These are phyloP conservation scores for Farysia itapuensis DNA, from an alignment of 1,284 basidiomycete species.

Conservation along the genomic window DNA sequence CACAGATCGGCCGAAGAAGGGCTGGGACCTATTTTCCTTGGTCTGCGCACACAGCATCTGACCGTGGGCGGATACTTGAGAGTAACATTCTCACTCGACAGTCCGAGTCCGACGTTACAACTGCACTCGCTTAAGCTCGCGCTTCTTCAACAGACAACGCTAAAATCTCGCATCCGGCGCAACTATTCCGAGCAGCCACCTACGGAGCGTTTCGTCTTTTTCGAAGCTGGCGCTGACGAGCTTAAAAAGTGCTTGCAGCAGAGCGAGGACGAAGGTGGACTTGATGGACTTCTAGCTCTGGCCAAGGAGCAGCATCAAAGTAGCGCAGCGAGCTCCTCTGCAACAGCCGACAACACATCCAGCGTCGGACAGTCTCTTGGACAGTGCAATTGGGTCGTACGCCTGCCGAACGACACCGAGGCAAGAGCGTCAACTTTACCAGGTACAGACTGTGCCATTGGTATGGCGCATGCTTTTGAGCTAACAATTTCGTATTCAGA, in stretches of 20 bases:
- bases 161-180: slow-evolving; percentile 29
- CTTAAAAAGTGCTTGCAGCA: slow-evolving; percentile 11
- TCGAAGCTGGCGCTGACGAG: slow-evolving; percentile 23
- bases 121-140: slow-evolving; percentile 29
- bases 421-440: slow-evolving; percentile 29
- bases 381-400: slow-evolving; percentile 37
- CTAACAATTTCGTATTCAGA: slow-evolving; percentile 30
- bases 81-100: slow-evolving; percentile 31
- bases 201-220: slow-evolving; percentile 28
- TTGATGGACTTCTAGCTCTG: slow-evolving; percentile 17
- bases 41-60: slow-evolving; percentile 32
- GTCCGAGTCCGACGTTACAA: slow-evolving; percentile 20
- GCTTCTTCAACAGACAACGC: slow-evolving; percentile 33
- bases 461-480: slow-evolving; percentile 34
- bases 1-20: slow-evolving; percentile 24
- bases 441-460: slow-evolving; percentile 27
- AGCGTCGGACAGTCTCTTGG: slow-evolving; percentile 1
- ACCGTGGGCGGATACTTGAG: slow-evolving; percentile 40
- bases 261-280: background rate
- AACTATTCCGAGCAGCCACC: slow-evolving; percentile 27
- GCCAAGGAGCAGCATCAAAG: slow-evolving; percentile 15
- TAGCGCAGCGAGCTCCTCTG: background rate
- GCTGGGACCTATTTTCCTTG: slow-evolving; percentile 32
- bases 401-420: slow-evolving; percentile 29
- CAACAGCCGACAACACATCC: background rate